These are phyloP conservation scores for Hyaloperonospora arabidopsidis DNA, from an alignment of 352 stramenopile genomes.

Conservation along the genomic window DNA sequence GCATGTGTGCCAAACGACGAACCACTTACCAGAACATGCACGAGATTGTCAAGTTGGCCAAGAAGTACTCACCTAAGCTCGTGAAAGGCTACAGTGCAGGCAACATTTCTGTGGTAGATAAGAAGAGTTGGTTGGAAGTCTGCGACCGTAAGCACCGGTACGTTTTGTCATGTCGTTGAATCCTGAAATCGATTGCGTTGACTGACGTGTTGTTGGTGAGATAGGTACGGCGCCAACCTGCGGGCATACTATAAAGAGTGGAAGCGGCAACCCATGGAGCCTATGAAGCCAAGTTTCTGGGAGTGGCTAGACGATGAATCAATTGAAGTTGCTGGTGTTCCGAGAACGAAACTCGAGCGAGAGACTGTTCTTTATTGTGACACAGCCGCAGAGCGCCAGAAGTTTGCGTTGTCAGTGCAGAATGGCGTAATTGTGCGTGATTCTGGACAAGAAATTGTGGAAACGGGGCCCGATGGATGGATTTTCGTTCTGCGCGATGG, in stretches of 20 bases:
- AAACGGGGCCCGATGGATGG: constrained; percentile 91
- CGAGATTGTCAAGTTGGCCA: constrained; percentile 82
- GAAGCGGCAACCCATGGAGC: constrained; percentile 76
- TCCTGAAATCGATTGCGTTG: neutral
- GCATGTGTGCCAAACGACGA: constrained; percentile 69
- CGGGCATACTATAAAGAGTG: constrained; percentile 95
- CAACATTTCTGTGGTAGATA: constrained; percentile 88
- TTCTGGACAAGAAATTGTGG: constrained; percentile 63
- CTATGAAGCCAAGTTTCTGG: constrained; percentile 77
- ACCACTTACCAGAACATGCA: constrained; percentile 83
- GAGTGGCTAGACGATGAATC: constrained; percentile 84
- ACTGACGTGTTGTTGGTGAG: constrained; percentile 4
- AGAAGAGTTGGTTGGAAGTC: constrained; percentile 86
- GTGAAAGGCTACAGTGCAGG: constrained; percentile 84
- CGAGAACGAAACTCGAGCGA: constrained; percentile 88
- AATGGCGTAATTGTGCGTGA: constrained; percentile 61
- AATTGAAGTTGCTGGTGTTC: constrained; percentile 80
- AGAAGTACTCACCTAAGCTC: constrained; percentile 85
- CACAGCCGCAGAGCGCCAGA: constrained; percentile 79
- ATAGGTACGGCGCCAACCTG: constrained; percentile 94
- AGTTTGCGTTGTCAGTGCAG: constrained; percentile 82
- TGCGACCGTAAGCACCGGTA: constrained; percentile 82
- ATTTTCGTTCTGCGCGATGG: constrained; percentile 95
- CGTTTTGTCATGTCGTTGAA: constrained; percentile 15
- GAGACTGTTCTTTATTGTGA: constrained; percentile 94